Conservation (phyloP, 768 basidiomycete genomes). For the Ephemerocybe angulata region DNA sequence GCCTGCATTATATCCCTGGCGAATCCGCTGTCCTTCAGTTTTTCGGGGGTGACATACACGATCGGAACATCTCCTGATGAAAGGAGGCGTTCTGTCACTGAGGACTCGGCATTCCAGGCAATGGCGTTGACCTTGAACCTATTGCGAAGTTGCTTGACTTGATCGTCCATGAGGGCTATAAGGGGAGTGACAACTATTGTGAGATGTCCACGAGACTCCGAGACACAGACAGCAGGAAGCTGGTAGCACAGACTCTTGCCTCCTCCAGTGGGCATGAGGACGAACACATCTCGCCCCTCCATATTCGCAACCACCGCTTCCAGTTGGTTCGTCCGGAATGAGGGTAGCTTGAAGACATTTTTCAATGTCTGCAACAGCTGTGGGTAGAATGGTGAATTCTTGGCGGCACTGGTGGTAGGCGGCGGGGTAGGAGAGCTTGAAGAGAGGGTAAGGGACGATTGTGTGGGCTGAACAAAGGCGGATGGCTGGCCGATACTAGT, state of each 20-base stretch:
- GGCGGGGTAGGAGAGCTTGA: neutral
- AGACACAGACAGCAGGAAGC: constrained; percentile 79
- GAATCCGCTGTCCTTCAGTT: constrained; percentile 59
- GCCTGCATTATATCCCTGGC: constrained; percentile 52
- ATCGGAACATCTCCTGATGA: constrained; percentile 33
- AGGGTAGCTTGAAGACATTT: constrained; percentile 56
- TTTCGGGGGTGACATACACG: constrained; percentile 91
- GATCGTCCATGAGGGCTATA: constrained; percentile 84
- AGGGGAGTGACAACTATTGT: constrained; percentile 91
- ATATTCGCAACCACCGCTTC: constrained; percentile 81
- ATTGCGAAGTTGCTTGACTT: constrained; percentile 62
- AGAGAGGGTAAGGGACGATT: neutral
- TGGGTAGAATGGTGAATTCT: constrained; percentile 30
- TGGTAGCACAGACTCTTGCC: constrained; percentile 89
- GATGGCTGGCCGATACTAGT: constrained; percentile 4
- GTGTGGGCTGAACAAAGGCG: neutral
- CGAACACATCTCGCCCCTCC: constrained; percentile 82
- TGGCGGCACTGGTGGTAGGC: neutral
- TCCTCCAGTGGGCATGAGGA: constrained; percentile 95
- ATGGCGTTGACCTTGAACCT: constrained; percentile 64
- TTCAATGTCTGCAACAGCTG: constrained; percentile 57
- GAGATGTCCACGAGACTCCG: constrained; percentile 71
- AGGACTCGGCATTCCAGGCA: constrained; percentile 59
- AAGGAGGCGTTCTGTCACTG: constrained; percentile 36
- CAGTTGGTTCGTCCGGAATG: constrained; percentile 81